These are phyloP conservation scores for Olyra latifolia DNA, from an alignment of 176 grass and related monocot genomes.

Conservation along the genomic window DNA sequence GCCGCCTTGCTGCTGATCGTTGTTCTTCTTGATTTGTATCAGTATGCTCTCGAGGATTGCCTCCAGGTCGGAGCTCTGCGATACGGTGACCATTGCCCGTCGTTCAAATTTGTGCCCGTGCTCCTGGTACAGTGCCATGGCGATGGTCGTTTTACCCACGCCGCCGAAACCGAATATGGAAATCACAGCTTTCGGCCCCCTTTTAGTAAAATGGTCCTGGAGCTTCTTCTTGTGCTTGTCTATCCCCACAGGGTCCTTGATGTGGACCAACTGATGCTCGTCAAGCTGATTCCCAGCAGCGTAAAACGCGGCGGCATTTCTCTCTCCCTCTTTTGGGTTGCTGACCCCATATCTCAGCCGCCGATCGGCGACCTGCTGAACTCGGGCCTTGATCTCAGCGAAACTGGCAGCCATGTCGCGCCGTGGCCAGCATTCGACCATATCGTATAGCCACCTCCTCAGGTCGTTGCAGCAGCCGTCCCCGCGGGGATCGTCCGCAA, in stretches of 20 bases:
- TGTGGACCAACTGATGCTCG: not conserved
- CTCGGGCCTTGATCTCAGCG: not conserved
- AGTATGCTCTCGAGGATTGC: not conserved
- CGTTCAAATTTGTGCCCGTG: not conserved
- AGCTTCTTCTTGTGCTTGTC: not conserved
- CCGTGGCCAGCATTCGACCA: not conserved
- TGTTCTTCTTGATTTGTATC: not conserved
- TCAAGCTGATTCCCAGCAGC: not conserved
- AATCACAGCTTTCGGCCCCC: not conserved
- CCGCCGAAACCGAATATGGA: not conserved
- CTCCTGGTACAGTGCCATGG: not conserved
- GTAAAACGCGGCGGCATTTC: not conserved
- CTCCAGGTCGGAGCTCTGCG: not conserved
- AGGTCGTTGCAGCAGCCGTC: too few relatives aligned
- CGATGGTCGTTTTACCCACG: not conserved
- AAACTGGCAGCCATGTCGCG: not conserved
- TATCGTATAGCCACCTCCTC: too few relatives aligned
- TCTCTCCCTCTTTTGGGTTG: not conserved
- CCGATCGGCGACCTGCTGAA: not conserved
- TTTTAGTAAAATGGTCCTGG: too few relatives aligned
- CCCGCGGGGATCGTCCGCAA: not conserved
- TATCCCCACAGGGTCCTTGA: not conserved
- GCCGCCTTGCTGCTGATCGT: too few relatives aligned
- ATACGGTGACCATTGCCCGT: not conserved
- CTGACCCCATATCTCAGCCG: not conserved